phyloP scores from a whole-genome alignment of 352 stramenopile species.

The Phytopythium cucurbitacearum region DNA sequence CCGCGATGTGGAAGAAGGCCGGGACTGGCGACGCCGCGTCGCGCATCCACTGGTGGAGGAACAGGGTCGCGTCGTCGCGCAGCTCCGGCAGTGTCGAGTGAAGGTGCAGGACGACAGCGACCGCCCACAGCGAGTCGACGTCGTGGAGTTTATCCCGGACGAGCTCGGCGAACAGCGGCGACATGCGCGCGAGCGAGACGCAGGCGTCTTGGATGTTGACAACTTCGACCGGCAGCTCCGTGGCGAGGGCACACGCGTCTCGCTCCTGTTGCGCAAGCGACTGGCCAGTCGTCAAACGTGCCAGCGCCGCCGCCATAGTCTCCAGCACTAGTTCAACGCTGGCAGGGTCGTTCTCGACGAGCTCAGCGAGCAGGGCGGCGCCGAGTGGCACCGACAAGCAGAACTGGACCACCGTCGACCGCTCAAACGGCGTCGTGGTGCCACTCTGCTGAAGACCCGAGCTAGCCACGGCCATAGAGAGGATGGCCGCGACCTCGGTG shows the following conservation, averaged over 20 bases:
- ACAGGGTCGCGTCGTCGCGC: conserved; percentile 23
- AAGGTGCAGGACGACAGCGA: conserved; percentile 19
- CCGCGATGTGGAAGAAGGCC: conserved; percentile 2
- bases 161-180: conserved; percentile 31
- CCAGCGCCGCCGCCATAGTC: conserved; percentile 24
- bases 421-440: conserved; percentile 4
- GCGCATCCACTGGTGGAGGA: conserved; percentile 41
- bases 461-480: conserved; percentile 38
- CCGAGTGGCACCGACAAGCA: conserved; percentile 34
- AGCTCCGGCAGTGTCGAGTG: conserved; percentile 11
- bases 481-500: conserved; percentile 43
- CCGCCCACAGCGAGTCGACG: conserved; percentile 9
- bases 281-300: conserved; percentile 13
- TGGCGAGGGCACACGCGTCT: conserved; percentile 10
- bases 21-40: conserved; percentile 1
- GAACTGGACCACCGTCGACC: conserved; percentile 6
- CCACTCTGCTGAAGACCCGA: conserved; percentile 15
- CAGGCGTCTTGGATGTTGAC: conserved; percentile 17
- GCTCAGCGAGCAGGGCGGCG: conserved; percentile 28
- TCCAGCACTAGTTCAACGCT: conserved; percentile 32
- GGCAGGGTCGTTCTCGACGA: conserved; percentile 51
- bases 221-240: conserved; percentile 6
- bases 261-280: conserved; percentile 28
- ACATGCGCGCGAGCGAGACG: conserved; percentile 26
- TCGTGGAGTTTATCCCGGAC: conserved; percentile 25